Percentiles rank a stretch among this genome's conserved stretches.
Conservation (phyloP, 2,329 filamentous ascomycete genomes). For the Aspergillus phoenicis region DNA sequence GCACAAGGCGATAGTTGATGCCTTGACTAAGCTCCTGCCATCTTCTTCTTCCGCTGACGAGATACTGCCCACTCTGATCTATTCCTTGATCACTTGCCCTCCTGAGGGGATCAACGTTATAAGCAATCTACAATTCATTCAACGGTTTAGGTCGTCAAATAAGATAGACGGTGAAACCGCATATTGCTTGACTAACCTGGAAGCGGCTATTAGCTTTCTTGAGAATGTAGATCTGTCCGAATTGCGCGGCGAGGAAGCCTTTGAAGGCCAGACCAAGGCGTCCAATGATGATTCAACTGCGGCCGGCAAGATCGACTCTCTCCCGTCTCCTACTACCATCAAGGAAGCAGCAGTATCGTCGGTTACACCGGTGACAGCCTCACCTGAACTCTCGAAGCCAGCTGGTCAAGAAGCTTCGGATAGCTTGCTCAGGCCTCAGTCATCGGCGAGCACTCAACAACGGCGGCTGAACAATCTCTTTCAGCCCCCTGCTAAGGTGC, state of each 20-base stretch:
- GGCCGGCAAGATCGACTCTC: conserved; percentile 30
- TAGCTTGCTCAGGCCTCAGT: conserved; percentile 35
- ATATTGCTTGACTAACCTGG: conserved; percentile 93
- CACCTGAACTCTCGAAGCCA: conserved; percentile 35
- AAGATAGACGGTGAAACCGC: conserved; percentile 93
- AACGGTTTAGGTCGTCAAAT: conserved; percentile 80
- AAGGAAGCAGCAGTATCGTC: conserved; percentile 32
- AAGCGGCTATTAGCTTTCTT: conserved; percentile 90
- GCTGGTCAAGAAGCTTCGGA: conserved; percentile 34
- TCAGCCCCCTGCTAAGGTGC: conserved; percentile 77
- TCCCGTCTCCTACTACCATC: conserved; percentile 18
- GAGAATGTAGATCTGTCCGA: conserved; percentile 94
- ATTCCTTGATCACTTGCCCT: conserved; percentile 87
- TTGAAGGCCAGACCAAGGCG: conserved; percentile 66
- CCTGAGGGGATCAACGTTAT: conserved; percentile 85
- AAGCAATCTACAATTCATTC: conserved; percentile 93
- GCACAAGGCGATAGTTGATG: conserved; percentile 94
- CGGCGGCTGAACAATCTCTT: conserved; percentile 82
- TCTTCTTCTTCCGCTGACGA: conserved; percentile 91
- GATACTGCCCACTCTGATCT: conserved; percentile 95
- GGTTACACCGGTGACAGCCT: conserved; percentile 31
- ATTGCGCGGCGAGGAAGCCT: conserved; percentile 75
- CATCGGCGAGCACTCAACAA: conserved; percentile 58
- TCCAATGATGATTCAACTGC: conserved; percentile 36
- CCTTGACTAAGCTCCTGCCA: conserved; percentile 65